Conservation (phyloP, 2,329 filamentous ascomycete genomes). For the Penicillium psychrosexuale region DNA sequence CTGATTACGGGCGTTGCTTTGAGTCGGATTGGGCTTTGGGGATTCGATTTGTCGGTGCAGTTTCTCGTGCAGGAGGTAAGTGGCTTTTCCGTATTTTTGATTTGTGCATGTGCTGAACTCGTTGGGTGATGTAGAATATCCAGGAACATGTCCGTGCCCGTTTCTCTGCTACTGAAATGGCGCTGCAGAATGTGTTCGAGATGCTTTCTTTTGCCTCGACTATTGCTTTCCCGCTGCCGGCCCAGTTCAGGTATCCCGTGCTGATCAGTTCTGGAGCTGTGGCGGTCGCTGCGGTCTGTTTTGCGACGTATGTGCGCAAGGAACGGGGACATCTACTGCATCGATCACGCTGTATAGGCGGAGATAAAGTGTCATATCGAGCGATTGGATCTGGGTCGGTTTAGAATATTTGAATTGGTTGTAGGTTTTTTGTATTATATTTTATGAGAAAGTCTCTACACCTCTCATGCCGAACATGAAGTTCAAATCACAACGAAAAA, state of each 20-base stretch:
- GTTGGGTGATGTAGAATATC: slow-evolving; percentile 46
- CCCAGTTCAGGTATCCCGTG: slow-evolving; percentile 63
- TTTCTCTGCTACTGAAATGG: slow-evolving; percentile 67
- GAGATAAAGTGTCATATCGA: slow-evolving; percentile 15
- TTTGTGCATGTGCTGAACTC: neutral
- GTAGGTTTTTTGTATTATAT: neutral
- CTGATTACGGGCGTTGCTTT: slow-evolving; percentile 53
- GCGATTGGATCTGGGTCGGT: neutral
- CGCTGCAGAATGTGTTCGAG: slow-evolving; percentile 68
- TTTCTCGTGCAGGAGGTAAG: slow-evolving; percentile 59
- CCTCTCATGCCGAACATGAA: neutral
- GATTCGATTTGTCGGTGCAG: slow-evolving; percentile 60
- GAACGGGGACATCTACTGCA: slow-evolving; percentile 62
- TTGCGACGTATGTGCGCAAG: slow-evolving; percentile 56
- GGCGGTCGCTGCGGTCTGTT: slow-evolving; percentile 36
- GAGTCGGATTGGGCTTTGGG: slow-evolving; percentile 60
- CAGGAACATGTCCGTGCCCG: slow-evolving; percentile 57
- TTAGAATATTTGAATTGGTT: neutral
- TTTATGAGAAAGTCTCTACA: neutral
- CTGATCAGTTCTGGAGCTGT: slow-evolving; percentile 52
- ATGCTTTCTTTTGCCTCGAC: slow-evolving; percentile 64
- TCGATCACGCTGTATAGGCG: slow-evolving; percentile 18
- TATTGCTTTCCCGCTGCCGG: slow-evolving; percentile 60
- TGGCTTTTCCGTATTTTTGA: neutral
- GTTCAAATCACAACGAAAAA: slow-evolving; percentile 34